Evolutionary conservation across 2,329 filamentous ascomycete species (phyloP).

Genomic region (Fusarium multiceps): DNA sequence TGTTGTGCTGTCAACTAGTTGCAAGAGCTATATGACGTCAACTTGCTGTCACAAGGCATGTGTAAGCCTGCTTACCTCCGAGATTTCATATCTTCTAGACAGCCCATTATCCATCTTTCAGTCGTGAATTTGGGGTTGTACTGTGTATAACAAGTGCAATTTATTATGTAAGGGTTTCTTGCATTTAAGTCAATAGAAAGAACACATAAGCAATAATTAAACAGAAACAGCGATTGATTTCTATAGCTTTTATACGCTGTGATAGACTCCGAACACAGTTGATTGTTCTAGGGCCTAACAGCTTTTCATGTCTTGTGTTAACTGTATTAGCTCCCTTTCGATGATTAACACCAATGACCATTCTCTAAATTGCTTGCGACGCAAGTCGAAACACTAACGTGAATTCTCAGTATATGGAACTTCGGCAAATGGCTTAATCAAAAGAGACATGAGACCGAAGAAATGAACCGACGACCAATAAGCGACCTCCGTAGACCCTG

Average conservation of each 20-base stretch:
- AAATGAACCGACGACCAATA: neutral
- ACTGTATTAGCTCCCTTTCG: too few species aligned
- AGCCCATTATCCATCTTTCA: neutral
- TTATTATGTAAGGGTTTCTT: neutral
- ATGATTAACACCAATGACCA: too few species aligned
- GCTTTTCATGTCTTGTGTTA: too few species aligned
- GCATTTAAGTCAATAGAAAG: neutral
- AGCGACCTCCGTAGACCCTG: neutral
- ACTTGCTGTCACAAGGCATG: accelerated
- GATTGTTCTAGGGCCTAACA: too few species aligned
- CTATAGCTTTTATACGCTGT: too few species aligned
- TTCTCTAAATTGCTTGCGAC: too few species aligned
- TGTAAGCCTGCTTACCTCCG: neutral
- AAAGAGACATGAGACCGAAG: neutral
- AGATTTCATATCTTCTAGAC: neutral
- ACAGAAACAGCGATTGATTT: neutral
- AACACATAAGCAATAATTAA: too few species aligned
- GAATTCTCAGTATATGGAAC: neutral
- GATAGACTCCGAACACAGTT: too few species aligned
- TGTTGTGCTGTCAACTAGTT: neutral
- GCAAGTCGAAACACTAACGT: neutral
- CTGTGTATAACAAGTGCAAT: neutral
- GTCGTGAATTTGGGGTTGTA: neutral
- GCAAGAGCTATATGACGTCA: neutral
- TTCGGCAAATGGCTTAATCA: neutral